Evolutionary conservation across 106 monocot species (phyloP).

Genomic region (Acorus calamus): DNA sequence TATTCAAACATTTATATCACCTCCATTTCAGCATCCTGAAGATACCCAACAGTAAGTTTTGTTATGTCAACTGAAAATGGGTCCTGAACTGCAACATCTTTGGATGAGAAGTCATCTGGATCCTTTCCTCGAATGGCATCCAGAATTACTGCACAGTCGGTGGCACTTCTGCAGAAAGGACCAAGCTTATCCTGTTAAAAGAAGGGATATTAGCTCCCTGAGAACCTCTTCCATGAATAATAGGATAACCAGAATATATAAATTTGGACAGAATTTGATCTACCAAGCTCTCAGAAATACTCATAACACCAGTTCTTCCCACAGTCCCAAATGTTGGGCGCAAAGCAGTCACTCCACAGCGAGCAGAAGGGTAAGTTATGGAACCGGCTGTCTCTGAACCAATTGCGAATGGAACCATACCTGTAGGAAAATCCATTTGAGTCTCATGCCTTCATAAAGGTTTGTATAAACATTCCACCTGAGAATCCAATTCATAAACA

Average conservation of each 20-base stretch:
- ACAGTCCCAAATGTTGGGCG: constrained; percentile 93
- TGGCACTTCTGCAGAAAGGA: constrained; percentile 82
- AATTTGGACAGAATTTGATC: neutral
- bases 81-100: constrained; percentile 47
- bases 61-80: constrained; percentile 83
- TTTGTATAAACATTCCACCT: neutral
- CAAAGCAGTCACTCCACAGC: constrained; percentile 75
- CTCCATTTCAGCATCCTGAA: constrained; percentile 85
- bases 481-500: neutral
- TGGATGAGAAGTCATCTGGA: constrained; percentile 71
- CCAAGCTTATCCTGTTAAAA: constrained; percentile 88
- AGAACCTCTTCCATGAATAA: neutral
- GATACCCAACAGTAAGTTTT: constrained; percentile 80
- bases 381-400: constrained; percentile 96
- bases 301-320: constrained; percentile 93
- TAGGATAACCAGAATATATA: neutral
- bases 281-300: constrained; percentile 96
- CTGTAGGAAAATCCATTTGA: constrained; percentile 8
- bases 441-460: neutral
- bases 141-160: constrained; percentile 71
- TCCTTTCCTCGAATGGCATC: constrained; percentile 74
- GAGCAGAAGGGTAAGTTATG: constrained; percentile 74
- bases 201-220: neutral
- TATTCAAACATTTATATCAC: constrained; percentile 11
- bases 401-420: constrained; percentile 87